A percentile compares a stretch with the other conserved stretches of the same genome.
These are phyloP conservation scores for Cladobotryum mycophilum DNA, from an alignment of 2,329 filamentous ascomycete species.

Conservation along the genomic window DNA sequence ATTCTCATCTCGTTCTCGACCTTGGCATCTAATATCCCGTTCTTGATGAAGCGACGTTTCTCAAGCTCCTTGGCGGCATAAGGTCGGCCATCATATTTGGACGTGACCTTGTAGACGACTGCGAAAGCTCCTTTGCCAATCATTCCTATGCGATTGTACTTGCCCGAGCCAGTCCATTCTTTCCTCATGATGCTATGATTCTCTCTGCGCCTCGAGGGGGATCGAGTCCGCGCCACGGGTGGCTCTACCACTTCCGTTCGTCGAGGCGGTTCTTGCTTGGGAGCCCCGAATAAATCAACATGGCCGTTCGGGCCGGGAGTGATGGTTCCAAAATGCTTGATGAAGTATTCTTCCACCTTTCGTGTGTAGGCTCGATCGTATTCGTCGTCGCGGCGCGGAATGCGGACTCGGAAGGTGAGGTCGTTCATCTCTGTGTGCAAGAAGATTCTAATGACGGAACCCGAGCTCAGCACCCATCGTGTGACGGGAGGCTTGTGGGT, in stretches of 20 bases:
- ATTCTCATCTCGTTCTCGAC: conserved; percentile 97
- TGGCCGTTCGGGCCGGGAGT: conserved; percentile 43
- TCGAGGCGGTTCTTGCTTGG: conserved; percentile 7
- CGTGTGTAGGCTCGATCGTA: conserved; percentile 59
- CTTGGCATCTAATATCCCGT: conserved; percentile 81
- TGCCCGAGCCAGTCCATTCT: conserved; percentile 76
- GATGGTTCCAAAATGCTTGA: conserved; percentile 34
- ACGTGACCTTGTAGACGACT: conserved; percentile 83
- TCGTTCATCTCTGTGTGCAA: conserved; percentile 48
- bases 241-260: conserved; percentile 8
- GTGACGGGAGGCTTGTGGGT: conserved; percentile 25
- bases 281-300: conserved; percentile 30
- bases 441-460: conserved; percentile 66
- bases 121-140: conserved; percentile 95
- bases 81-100: conserved; percentile 73
- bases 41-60: conserved; percentile 89
- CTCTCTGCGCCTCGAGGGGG: conserved; percentile 21
- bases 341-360: conserved; percentile 65
- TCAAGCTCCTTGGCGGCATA: conserved; percentile 94
- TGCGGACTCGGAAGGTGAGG: conserved; percentile 76
- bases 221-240: conserved; percentile 6
- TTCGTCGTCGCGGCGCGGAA: conserved; percentile 66
- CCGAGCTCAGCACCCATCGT: conserved; percentile 61
- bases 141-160: conserved; percentile 74
- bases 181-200: conserved; percentile 32